phyloP scores from a whole-genome alignment of 202 grass and related monocot genomes.

The Eragrostis tef region DNA sequence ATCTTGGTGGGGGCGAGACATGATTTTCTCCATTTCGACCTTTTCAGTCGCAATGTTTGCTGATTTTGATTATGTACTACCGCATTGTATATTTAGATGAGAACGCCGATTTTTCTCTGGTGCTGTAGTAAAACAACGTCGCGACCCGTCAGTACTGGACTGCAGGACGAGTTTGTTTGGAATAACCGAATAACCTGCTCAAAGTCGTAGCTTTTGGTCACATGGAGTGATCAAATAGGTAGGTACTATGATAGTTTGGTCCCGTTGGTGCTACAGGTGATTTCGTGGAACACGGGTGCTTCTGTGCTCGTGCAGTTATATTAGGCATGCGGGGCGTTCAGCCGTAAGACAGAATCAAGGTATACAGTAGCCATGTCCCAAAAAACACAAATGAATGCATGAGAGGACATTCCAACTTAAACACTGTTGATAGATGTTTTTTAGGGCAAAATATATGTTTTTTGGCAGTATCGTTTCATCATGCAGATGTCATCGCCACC shows the following conservation, averaged over 20 bases:
- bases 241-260: background rate
- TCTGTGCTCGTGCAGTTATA: background rate
- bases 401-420: constrained; percentile 25
- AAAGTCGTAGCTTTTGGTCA: constrained; percentile 39
- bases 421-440: background rate
- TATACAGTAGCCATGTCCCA: background rate
- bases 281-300: background rate
- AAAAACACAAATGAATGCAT: background rate
- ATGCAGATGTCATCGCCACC: background rate
- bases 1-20: background rate
- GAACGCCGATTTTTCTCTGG: background rate
- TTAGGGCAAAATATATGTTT: background rate
- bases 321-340: too few relatives aligned
- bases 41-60: background rate
- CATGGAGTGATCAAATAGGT: constrained; percentile 13
- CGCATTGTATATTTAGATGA: background rate
- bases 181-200: background rate
- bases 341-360: background rate
- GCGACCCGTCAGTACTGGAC: background rate
- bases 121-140: background rate
- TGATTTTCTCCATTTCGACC: background rate
- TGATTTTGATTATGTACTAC: background rate
- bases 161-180: background rate
- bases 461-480: background rate
- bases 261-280: background rate